Evolutionary conservation across 441 rosid genomes (phyloP), one percentile per base, ranked within the genome.

Genomic region (Erodium texanum): DNA sequence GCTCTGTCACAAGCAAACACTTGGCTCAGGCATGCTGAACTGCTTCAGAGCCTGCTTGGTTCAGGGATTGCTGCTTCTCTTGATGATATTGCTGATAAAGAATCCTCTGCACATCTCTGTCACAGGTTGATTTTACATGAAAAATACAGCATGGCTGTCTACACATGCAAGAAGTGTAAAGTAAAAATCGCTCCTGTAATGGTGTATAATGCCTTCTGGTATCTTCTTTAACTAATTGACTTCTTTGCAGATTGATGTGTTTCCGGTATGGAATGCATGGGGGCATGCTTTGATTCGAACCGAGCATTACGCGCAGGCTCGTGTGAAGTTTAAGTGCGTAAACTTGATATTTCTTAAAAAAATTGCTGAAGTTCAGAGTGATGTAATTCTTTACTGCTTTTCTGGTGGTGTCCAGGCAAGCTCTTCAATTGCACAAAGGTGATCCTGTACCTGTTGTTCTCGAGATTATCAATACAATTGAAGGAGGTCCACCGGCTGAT

Each of bases 191-290:
- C 75, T 24, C 43, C 66, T 70, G 48, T 71, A 69, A 67, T 74
- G 65, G 58, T 34, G 24, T 9, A 9, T 41, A 41, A 10, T 7
- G 36, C 36, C 36, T 32, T 32, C 6, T 32, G 2, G 67, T n/a
- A 74, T 66, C 23, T 27, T 61, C 27, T 63, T 62, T 62, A 68
- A 75, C 24, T 74, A 54, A 70, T 64, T 22, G 61, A 50, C 69
- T 65, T 65, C 70, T 43, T 76, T 72, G 77, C 87, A 94, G 99
- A 88, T 94, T 80, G 98, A 94, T 78, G 93, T 85, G 75, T 87
- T 88, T 76, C 99, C 94, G 9, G 99, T 89, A 62, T 94, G 99
- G 99, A 94, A 81, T 82, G 97, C 98, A 20, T 94, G 99, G 99
- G 99, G 99, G 48, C 98, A 88, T 84, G 99, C 99, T 78, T 87